Evolutionary conservation across 2,329 filamentous ascomycete species (phyloP).

Genomic region (Tolypocladium ophioglossoides): DNA sequence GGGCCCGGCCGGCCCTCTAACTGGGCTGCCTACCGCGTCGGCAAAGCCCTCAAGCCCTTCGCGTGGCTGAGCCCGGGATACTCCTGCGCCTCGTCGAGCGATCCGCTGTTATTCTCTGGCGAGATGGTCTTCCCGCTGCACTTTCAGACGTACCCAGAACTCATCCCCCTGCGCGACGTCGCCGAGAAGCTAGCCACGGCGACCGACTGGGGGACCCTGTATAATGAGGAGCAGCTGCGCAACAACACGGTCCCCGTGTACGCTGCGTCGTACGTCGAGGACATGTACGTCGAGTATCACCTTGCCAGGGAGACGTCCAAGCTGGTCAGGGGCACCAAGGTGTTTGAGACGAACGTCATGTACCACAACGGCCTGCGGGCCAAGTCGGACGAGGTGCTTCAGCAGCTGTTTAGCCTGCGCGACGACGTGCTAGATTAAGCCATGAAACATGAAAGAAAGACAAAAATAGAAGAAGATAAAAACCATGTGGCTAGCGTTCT

Average conservation of each 20-base stretch:
- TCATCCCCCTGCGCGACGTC: conserved; percentile 55
- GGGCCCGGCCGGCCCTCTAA: conserved; percentile 49
- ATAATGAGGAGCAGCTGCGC: conserved; percentile 61
- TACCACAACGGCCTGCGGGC: conserved; percentile 76
- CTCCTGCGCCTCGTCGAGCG: conserved; percentile 13
- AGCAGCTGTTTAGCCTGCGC: conserved; percentile 63
- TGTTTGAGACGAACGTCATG: conserved; percentile 76
- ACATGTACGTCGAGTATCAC: conserved; percentile 85
- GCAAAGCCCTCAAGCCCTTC: conserved; percentile 36
- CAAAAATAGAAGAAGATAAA: not conserved
- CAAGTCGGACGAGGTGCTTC: conserved; percentile 66
- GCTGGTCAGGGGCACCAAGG: conserved; percentile 65
- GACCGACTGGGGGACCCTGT: conserved; percentile 64
- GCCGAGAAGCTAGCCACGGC: conserved; percentile 61
- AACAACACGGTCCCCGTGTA: conserved; percentile 79
- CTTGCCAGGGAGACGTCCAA: conserved; percentile 63
- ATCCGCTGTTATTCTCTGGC: conserved; percentile 69
- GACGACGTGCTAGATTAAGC: conserved; percentile 52
- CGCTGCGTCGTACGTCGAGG: conserved; percentile 71
- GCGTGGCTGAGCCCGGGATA: conserved; percentile 35
- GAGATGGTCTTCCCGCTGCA: conserved; percentile 89
- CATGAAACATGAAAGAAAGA: not conserved
- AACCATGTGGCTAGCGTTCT: not conserved
- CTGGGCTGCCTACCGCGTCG: conserved; percentile 65
- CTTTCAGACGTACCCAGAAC: conserved; percentile 71